phyloP scores from a whole-genome alignment of 2,329 filamentous ascomycete species.

The Trichoderma sp. region DNA sequence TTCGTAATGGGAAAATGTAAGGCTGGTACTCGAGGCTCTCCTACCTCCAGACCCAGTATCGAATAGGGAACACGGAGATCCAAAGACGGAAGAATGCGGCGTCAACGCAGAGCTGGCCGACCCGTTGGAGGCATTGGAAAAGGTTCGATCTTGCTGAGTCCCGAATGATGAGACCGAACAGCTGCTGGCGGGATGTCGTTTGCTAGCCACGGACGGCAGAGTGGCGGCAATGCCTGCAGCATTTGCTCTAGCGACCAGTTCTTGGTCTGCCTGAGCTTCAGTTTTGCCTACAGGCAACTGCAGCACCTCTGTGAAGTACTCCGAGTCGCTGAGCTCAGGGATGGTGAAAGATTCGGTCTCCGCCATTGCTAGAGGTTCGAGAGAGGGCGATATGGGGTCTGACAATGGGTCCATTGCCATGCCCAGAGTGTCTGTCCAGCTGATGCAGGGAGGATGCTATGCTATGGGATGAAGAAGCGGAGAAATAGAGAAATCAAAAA shows the following conservation, averaged over 20 bases:
- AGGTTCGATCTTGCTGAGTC: constrained; percentile 45
- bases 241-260: constrained; percentile 39
- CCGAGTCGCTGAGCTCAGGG: constrained; percentile 44
- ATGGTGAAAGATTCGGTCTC: constrained; percentile 17
- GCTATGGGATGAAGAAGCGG: background rate
- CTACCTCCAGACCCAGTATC: constrained; percentile 15
- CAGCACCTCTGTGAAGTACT: constrained; percentile 45
- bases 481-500: background rate
- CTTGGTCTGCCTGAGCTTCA: constrained; percentile 44
- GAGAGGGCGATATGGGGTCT: background rate
- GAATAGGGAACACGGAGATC: constrained; percentile 27
- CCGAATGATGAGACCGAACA: constrained; percentile 46
- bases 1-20: constrained; percentile 55
- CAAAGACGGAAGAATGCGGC: constrained; percentile 45
- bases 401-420: constrained; percentile 13
- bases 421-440: background rate
- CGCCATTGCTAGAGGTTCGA: background rate
- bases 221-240: constrained; percentile 38
- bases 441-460: background rate
- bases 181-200: constrained; percentile 41
- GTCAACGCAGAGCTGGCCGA: constrained; percentile 46
- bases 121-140: constrained; percentile 46
- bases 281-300: constrained; percentile 35
- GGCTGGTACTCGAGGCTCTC: constrained; percentile 37
- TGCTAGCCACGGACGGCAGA: constrained; percentile 32